Base-by-base conservation (phyloP, 371 early-diverging fungal genomes). In the Rhizopus delemar region DNA sequence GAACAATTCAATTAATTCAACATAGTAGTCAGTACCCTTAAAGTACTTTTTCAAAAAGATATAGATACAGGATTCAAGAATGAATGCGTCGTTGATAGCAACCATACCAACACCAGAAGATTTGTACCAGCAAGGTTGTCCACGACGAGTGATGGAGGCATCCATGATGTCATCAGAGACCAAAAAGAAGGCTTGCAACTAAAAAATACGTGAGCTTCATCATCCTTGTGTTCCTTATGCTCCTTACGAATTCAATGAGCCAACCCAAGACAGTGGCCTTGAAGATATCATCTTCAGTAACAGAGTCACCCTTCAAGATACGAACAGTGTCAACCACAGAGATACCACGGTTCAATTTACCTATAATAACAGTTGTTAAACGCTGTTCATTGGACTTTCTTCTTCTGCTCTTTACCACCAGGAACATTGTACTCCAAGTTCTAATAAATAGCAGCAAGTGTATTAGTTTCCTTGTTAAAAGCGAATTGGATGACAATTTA, bases 81-180 rank as follows among this genome's bases (percentile, higher is more conserved):
- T 87, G 80, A 97, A 94, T 33, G 92, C 82, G 69, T 98, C 98
- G 73, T 97, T 96, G 81, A 98, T 93, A 59, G 97, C 96, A 57
- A 92, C 77, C 73, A 88, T 83, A n/a, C 93, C 93, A 46, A 97
- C 94, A 31, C 81, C 86, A 15, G 85, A 83, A 69, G 80, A 69
- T 59, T 86, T 85, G 83, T 95, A 97, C 96, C 97, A 98, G 73
- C 97, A 96, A 39, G 95, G 95, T 70, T 94, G 92, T 16, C 95
- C 95, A 71, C 99, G 92, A 55, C 99, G 90, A 16, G 95, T 95
- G 61, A 89, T 85, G 53, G 96, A 96, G 43, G 82, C 80, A 77
- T 99, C 99, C 97, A 98, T 98, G 70, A 98, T 93, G 74, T 99
- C 99, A 79, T 99, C 99, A 38, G 95, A 83, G 36, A 99, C 92